A percentile compares a stretch with the other conserved stretches of the same genome.
Evolutionary conservation across 2,329 filamentous ascomycete species (phyloP).

Genomic region (Ophiocordyceps camponoti-floridani): DNA sequence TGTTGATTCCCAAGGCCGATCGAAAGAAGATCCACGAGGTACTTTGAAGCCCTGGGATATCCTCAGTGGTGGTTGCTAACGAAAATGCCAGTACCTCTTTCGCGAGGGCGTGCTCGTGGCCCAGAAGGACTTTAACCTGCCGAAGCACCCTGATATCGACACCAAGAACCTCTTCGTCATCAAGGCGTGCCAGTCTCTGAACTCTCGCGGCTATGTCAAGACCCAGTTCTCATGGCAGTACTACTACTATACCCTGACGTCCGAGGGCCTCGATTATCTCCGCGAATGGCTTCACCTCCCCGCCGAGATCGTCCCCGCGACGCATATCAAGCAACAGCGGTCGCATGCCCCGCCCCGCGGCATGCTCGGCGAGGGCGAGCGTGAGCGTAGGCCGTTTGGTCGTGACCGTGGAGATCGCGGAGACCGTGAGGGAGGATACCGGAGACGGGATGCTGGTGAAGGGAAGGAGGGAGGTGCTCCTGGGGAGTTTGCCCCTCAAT

Average conservation of each 20-base stretch:
- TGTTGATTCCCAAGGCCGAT: slow-evolving; percentile 99
- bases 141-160: slow-evolving; percentile 96
- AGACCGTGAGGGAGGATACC: slow-evolving; percentile 79
- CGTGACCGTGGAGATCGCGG: slow-evolving; percentile 64
- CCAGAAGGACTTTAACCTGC: slow-evolving; percentile 97
- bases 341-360: slow-evolving; percentile 94
- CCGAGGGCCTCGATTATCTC: slow-evolving; percentile 99
- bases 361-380: slow-evolving; percentile 81
- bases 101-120: slow-evolving; percentile 85
- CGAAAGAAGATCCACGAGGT: slow-evolving; percentile 99
- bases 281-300: slow-evolving; percentile 99
- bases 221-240: slow-evolving; percentile 99
- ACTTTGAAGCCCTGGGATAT: slow-evolving; percentile 7
- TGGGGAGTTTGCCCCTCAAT: slow-evolving; percentile 80
- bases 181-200: slow-evolving; percentile 97
- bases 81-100: slow-evolving; percentile 67
- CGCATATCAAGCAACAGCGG: slow-evolving; percentile 99
- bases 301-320: slow-evolving; percentile 97
- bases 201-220: slow-evolving; percentile 97
- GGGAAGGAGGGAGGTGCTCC: slow-evolving; percentile 85
- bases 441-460: slow-evolving; percentile 72
- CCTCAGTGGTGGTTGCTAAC: slow-evolving; percentile 6
- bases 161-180: slow-evolving; percentile 99
- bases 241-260: slow-evolving; percentile 99
- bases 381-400: slow-evolving; percentile 70